Conservation (phyloP, 1,284 basidiomycete genomes). For the Hymenochaete sp. region DNA sequence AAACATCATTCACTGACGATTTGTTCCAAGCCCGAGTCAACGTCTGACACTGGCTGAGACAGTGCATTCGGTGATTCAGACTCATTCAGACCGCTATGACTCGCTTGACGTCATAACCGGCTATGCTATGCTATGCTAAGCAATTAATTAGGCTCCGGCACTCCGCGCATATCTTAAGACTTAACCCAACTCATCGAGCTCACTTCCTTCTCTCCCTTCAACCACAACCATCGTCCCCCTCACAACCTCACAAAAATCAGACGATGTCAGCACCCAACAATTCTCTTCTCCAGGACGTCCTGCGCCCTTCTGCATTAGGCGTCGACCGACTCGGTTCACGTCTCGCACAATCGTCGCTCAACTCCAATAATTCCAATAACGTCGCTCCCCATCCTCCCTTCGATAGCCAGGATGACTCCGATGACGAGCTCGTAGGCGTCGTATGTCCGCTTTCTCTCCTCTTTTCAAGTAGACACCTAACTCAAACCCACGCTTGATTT, state of each 20-base stretch:
- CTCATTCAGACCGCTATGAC: too few species aligned
- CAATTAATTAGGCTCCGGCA: too few species aligned
- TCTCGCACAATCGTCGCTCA: constrained; percentile 24
- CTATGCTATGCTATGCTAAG: too few species aligned
- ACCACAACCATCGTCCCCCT: background rate
- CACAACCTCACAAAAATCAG: background rate
- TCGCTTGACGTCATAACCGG: too few species aligned
- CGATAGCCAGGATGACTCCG: constrained; percentile 42
- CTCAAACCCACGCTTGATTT: too few species aligned
- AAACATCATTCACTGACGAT: too few species aligned
- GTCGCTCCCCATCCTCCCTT: constrained; percentile 22
- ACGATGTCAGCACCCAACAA: constrained; percentile 7
- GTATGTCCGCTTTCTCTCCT: constrained; percentile 35
- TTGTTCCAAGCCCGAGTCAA: too few species aligned
- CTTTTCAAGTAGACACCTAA: background rate
- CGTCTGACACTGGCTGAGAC: too few species aligned
- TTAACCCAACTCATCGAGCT: too few species aligned
- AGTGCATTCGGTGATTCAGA: too few species aligned
- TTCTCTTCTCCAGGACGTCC: constrained; percentile 59
- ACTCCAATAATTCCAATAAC: constrained; percentile 12
- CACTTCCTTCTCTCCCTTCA: constrained; percentile 1
- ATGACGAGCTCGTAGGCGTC: constrained; percentile 70
- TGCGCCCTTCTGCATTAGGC: constrained; percentile 43
- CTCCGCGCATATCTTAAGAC: too few species aligned
- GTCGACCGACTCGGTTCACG: constrained; percentile 39